Evolutionary conservation across 495 filamentous ascomycete species (phyloP).

Genomic region (Wilcoxina mikolae): DNA sequence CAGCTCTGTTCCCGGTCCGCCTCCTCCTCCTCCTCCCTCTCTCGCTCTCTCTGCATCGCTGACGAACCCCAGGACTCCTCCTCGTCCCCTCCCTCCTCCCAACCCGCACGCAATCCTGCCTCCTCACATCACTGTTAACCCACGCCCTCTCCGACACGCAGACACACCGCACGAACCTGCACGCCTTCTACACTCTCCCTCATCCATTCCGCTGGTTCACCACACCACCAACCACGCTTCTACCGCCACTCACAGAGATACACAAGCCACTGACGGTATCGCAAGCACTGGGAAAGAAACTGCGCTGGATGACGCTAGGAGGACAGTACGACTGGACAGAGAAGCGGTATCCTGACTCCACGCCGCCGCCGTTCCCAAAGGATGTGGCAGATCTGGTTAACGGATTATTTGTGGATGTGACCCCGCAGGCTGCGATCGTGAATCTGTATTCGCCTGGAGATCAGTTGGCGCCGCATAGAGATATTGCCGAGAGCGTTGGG

Average conservation of each 20-base stretch:
- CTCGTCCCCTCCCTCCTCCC: conserved; percentile 36
- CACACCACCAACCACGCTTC: conserved; percentile 29
- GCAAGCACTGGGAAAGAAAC: conserved; percentile 53
- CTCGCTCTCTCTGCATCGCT: conserved; percentile 11
- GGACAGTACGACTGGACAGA: conserved; percentile 90
- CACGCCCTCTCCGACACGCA: conserved; percentile 36
- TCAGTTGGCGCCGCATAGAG: conserved; percentile 73
- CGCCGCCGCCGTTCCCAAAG: conserved; percentile 36
- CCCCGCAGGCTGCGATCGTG: conserved; percentile 74
- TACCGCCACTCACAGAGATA: conserved; percentile 51
- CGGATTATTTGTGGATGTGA: conserved; percentile 30
- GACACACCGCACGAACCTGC: conserved; percentile 26
- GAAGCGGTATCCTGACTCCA: conserved; percentile 54
- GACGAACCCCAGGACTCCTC: conserved; percentile 2
- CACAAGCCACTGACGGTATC: conserved; percentile 56
- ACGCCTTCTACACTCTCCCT: conserved; percentile 47
- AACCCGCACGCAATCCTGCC: conserved; percentile 24
- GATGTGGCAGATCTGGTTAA: conserved; percentile 4
- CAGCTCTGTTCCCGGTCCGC: conserved; percentile 18
- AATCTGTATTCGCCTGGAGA: conserved; percentile 84
- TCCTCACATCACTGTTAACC: conserved; percentile 24
- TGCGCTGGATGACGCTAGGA: conserved; percentile 86
- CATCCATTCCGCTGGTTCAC: conserved; percentile 39
- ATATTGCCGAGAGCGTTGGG: conserved; percentile 69
- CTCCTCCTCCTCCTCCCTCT: background rate